Conservation (phyloP, 73 alveolate genomes). For the Paramecium pentaurelia region DNA sequence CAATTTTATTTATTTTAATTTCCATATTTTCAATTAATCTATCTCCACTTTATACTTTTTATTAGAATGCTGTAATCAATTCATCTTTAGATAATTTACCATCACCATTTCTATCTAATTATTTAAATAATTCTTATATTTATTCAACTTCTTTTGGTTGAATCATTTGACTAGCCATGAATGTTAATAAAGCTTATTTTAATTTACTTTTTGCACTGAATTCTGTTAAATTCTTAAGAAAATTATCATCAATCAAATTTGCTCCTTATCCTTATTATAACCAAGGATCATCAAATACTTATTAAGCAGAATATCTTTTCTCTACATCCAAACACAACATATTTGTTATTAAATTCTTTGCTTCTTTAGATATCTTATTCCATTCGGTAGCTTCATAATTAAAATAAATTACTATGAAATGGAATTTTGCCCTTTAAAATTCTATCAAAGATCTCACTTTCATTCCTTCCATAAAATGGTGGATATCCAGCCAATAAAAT, state of each 20-base stretch:
- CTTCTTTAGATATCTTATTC: constrained; percentile 64
- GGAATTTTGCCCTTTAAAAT: constrained; percentile 69
- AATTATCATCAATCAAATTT: constrained; percentile 23
- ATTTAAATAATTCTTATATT: neutral
- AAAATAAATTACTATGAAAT: constrained; percentile 34
- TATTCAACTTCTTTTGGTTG: constrained; percentile 14
- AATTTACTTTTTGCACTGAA: constrained; percentile 48
- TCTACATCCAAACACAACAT: constrained; percentile 59
- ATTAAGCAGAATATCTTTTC: constrained; percentile 48
- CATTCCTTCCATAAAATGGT: constrained; percentile 76
- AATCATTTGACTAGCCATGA: constrained; percentile 46
- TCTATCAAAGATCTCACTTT: constrained; percentile 67
- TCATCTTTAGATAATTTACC: constrained; percentile 40
- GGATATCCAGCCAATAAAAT: constrained; percentile 79
- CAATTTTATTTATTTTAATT: neutral
- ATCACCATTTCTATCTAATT: constrained; percentile 43
- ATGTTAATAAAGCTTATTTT: constrained; percentile 3
- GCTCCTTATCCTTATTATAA: neutral
- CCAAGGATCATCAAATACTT: constrained; percentile 52
- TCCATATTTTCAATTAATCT: constrained; percentile 22
- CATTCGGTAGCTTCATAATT: constrained; percentile 44
- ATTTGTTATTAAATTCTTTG: constrained; percentile 64
- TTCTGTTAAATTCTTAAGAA: constrained; percentile 31
- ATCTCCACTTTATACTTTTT: neutral
- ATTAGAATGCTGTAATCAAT: neutral